Percentiles rank a stretch among this genome's conserved stretches.
phyloP scores from a whole-genome alignment of 257 asterid genomes.

The Leptodermis oblonga region DNA sequence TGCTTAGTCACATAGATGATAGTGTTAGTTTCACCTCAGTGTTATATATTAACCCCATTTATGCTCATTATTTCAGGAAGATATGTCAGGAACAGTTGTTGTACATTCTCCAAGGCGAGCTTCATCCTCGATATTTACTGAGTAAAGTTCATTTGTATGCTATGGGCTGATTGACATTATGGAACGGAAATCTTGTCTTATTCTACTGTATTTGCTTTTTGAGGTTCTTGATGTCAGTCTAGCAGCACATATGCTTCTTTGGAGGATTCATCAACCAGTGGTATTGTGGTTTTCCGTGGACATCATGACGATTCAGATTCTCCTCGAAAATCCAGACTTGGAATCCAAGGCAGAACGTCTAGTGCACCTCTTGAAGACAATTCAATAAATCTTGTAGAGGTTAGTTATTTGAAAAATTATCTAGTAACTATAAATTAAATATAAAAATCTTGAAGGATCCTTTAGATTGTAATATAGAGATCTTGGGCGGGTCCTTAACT shows the following conservation, averaged over 20 bases:
- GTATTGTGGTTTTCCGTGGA: slow-evolving; percentile 92
- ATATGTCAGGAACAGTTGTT: slow-evolving; percentile 69
- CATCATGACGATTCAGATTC: slow-evolving; percentile 82
- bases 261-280: slow-evolving; percentile 82
- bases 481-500: too few relatives aligned
- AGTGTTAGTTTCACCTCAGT: neutral
- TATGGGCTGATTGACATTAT: slow-evolving; percentile 20
- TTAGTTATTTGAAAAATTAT: slow-evolving; percentile 28
- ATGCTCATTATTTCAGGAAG: slow-evolving; percentile 56
- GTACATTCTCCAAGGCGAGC: slow-evolving; percentile 75
- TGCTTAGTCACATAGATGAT: neutral
- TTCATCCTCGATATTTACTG: slow-evolving; percentile 52
- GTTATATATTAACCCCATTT: neutral
- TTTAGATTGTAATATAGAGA: too few relatives aligned
- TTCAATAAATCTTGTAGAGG: slow-evolving; percentile 85
- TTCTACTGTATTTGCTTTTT: slow-evolving; percentile 19
- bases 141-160: slow-evolving; percentile 57
- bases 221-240: slow-evolving; percentile 51
- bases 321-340: slow-evolving; percentile 85
- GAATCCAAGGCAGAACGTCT: slow-evolving; percentile 77
- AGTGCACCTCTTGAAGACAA: slow-evolving; percentile 91
- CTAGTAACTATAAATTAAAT: too few relatives aligned
- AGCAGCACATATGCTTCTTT: slow-evolving; percentile 63
- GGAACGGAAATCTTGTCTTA: slow-evolving; percentile 6
- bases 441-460: too few relatives aligned